phyloP scores from a whole-genome alignment of 1,284 basidiomycete species.

The Neonothopanus nambi region DNA sequence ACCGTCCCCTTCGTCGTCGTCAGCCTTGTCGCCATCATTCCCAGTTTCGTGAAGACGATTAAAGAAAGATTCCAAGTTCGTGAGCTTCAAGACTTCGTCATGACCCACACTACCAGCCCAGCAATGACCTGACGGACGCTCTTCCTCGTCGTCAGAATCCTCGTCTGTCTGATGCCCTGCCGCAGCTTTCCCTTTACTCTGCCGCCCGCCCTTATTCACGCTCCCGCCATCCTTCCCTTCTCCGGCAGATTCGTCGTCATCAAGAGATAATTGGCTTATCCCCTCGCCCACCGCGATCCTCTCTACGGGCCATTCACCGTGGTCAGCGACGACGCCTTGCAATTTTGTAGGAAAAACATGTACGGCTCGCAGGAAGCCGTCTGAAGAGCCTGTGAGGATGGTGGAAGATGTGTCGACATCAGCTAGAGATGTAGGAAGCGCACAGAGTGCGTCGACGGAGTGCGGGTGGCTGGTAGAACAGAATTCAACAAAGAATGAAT shows the following conservation, averaged over 20 bases:
- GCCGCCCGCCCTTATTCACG: constrained; percentile 1
- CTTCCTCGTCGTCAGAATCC: constrained; percentile 38
- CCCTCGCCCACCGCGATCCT: constrained; percentile 66
- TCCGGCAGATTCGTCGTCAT: constrained; percentile 28
- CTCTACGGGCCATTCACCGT: constrained; percentile 90
- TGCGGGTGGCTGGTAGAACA: constrained; percentile 68
- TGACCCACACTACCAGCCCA: constrained; percentile 96
- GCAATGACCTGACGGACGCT: constrained; percentile 38
- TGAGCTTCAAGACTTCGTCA: constrained; percentile 84
- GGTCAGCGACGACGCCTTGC: constrained; percentile 87
- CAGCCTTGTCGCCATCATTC: constrained; percentile 22
- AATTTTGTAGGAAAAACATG: constrained; percentile 90
- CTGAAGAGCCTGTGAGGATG: constrained; percentile 90
- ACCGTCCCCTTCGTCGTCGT: constrained; percentile 28
- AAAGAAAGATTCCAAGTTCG: constrained; percentile 69
- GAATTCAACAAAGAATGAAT: background rate
- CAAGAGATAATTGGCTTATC: constrained; percentile 28
- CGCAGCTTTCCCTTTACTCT: background rate
- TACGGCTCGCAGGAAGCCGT: constrained; percentile 89
- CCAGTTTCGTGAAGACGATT: constrained; percentile 35
- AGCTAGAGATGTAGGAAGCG: constrained; percentile 61
- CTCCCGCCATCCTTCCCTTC: constrained; percentile 45
- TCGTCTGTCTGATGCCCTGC: background rate
- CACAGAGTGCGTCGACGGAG: constrained; percentile 82
- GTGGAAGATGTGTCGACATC: constrained; percentile 67